phyloP scores from a whole-genome alignment of 495 filamentous ascomycete genomes.

The Hypoxylon crocopeplum region DNA sequence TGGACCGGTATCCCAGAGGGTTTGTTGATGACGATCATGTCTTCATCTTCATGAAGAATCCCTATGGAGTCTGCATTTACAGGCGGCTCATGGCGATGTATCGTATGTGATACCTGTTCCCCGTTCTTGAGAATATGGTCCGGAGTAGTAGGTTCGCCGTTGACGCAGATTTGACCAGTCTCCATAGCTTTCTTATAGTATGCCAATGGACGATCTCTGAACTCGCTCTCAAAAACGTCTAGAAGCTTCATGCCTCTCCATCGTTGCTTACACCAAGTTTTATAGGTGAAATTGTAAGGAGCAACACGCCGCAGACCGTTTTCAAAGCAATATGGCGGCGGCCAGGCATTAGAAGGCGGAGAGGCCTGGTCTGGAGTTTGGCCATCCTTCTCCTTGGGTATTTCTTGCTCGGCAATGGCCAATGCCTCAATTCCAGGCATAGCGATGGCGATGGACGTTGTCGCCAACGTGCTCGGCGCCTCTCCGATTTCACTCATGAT shows the following conservation, averaged over 20 bases:
- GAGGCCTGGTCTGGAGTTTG: conserved; percentile 57
- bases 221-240: conserved; percentile 84
- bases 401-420: conserved; percentile 3
- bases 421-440: conserved; percentile 15
- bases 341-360: conserved; percentile 67
- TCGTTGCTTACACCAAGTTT: conserved; percentile 88
- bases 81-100: conserved; percentile 95
- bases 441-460: conserved; percentile 3
- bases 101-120: conserved; percentile 88
- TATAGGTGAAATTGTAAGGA: conserved; percentile 95
- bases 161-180: conserved; percentile 73
- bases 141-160: conserved; percentile 67
- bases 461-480: conserved; percentile 13
- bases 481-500: conserved; percentile 31
- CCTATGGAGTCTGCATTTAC: conserved; percentile 79
- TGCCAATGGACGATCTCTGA: conserved; percentile 81
- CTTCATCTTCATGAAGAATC: conserved; percentile 87
- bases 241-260: conserved; percentile 79
- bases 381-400: neutral
- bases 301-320: conserved; percentile 78
- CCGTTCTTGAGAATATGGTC: conserved; percentile 55
- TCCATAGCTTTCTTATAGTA: conserved; percentile 91
- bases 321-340: conserved; percentile 78
- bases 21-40: conserved; percentile 95
- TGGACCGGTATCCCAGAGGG: conserved; percentile 94